A percentile compares a stretch with the other conserved stretches of the same genome.
Conservation (phyloP, 2,329 filamentous ascomycete genomes). For the Neonectria neomacrospora region DNA sequence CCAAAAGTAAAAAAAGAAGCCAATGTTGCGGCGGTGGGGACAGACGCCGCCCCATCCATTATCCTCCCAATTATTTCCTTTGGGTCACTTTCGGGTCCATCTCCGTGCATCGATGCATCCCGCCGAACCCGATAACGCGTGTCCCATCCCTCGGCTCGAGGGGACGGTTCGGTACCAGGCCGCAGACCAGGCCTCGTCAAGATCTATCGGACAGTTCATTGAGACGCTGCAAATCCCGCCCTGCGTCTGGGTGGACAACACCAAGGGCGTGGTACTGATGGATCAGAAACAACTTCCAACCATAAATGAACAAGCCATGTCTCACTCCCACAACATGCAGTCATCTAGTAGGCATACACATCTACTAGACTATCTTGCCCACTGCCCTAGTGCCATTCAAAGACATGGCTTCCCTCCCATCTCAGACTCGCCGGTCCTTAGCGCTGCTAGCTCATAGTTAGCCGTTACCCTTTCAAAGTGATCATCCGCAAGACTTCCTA, state of each 20-base stretch:
- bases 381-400: background rate
- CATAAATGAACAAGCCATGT: background rate
- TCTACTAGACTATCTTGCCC: background rate
- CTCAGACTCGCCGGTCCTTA: slow-evolving; percentile 4
- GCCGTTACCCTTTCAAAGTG: slow-evolving; percentile 6
- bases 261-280: background rate
- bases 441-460: background rate
- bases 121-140: background rate
- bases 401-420: slow-evolving; percentile 16
- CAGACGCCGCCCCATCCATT: background rate
- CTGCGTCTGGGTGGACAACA: background rate
- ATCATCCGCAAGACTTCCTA: slow-evolving; percentile 19
- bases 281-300: background rate
- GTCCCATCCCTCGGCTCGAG: background rate
- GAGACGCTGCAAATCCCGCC: background rate
- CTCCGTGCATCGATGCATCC: background rate
- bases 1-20: background rate
- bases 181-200: slow-evolving; percentile 1
- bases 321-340: slow-evolving; percentile 8
- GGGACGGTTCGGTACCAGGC: background rate
- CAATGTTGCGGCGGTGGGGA: background rate
- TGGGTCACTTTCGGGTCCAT: background rate
- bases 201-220: background rate
- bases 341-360: background rate
- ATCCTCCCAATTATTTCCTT: background rate